Base-by-base conservation (phyloP, 768 basidiomycete species). In the Trametes meyenii region DNA sequence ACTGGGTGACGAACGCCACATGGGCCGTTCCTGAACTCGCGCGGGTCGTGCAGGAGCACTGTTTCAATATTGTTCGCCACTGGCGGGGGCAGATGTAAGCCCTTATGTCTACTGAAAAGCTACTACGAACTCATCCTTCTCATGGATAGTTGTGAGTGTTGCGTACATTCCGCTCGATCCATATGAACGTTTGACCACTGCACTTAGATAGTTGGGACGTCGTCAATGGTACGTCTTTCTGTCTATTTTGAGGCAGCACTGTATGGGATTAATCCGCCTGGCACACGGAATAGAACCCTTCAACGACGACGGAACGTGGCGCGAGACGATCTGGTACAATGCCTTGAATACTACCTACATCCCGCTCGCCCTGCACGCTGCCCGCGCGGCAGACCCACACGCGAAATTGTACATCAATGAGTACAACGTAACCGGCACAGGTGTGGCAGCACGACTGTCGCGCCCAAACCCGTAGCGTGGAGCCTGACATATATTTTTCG, bases 221-320 rank as follows among this genome's bases (percentile, higher is more conserved):
- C 35, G 73, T 84, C 51, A 85, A 85, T 50, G 83, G 76, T 68
- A 29, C 19, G n/a, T 1, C 12, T 3, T 49, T 1, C 5, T 0
- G 68, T 39, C 5, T 11, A 8, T 11, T 21, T 51, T 6, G 42
- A 38, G 24, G 17, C 23, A 13, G 39, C 42, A 53, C 12, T n/a
- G 3, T 10, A 33, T n/a, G 5, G 24, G 35, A 2, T n/a, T n/a
- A n/a, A 24, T 48, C 26, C 33, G 42, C 17, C 19, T 35, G 13
- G 24, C 36, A 24, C 21, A 33, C 13, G 36, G n/a, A 12, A 36
- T 29, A 68, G 67, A 85, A 66, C 76, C 82, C 2, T 83, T 86
- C 74, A 82, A 85, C 63, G 85, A 86, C 38, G 77, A 86, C 60
- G 85, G 86, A 16, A 83, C 82, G 7, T 83, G 75, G 71, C 79